These are phyloP conservation scores for Apocynum venetum DNA, from an alignment of 257 asterid genomes.

Conservation along the genomic window DNA sequence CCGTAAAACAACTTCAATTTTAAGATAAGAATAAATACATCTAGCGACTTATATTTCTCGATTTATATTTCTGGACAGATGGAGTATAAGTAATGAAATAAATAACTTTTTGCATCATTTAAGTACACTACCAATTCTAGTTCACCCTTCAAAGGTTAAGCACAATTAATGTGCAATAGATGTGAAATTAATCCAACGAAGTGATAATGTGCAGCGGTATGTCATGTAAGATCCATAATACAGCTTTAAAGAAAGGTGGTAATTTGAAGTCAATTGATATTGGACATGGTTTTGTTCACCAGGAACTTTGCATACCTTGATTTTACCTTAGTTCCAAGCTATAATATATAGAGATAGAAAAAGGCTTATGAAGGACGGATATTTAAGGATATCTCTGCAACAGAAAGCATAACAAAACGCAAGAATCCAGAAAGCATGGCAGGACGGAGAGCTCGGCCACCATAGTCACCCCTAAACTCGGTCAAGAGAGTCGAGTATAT, in stretches of 20 bases:
- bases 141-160: not conserved
- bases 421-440: slow-evolving; percentile 20
- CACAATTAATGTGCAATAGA: not conserved
- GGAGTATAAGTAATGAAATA: not conserved
- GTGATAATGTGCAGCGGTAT: not conserved
- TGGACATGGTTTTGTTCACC: not conserved
- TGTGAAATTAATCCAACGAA: not conserved
- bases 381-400: not conserved
- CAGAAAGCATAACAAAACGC: not conserved
- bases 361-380: not conserved
- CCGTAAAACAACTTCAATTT: no score
- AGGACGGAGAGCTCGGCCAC: not conserved
- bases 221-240: no score
- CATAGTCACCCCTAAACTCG: no score
- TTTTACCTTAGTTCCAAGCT: not conserved
- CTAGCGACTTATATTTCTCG: no score
- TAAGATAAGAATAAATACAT: no score
- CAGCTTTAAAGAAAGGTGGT: no score
- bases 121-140: not conserved
- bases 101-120: not conserved
- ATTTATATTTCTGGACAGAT: no score
- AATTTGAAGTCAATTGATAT: not conserved
- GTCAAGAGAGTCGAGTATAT: no score
- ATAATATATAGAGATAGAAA: not conserved
- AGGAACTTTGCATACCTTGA: not conserved